Base-by-base conservation (phyloP, 106 monocot genomes). In the Xerophyta viscosa region DNA sequence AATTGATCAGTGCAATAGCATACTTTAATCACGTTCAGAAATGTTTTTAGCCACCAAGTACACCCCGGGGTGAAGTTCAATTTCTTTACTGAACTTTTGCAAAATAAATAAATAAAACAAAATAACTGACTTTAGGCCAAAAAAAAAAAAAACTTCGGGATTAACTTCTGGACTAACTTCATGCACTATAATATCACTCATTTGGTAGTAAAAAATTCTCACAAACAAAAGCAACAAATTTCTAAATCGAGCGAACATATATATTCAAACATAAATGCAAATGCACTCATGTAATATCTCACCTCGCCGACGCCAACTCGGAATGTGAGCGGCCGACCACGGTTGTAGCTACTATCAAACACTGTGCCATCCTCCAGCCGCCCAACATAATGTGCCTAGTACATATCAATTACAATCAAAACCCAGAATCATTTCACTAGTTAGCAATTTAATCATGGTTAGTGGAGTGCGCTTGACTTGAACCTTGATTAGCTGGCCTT, bases 401-500 rank as follows among this genome's bases (percentile, higher is more conserved):
- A 14, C 10, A 3, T 33, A 48, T 2, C 9, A 23, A 21, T 1
- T 36, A 5, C 20, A 17, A 37, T 8, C 25, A 23, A 44, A 60
- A 23, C 14, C 39, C 39, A 2, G 6, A 39, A 12, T 39, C 39
- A 39, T 39, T 8, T 39, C 10, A 12, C 39, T 39, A 36, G 33
- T 36, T 6, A 36, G 10, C 39, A 39, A 39, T 39, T 39, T 39
- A 10, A 39, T 2, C n/a, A 39, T 6, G 33, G 11, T 2, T 39
- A 15, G 6, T 39, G 39, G 39, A 12, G 15, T 3, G 15, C 15
- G 39, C 6, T 39, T 39, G 13, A 12, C 39, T 20, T 14, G 6
- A 21, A 94, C 94, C 81, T 86, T 96, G 43, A 96, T 89, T 49
- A 96, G 96, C 62, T 79, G 96, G 10, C 96, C 96, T 41, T 82